These are phyloP conservation scores for Diplodia sapinea DNA, from an alignment of 2,329 filamentous ascomycete genomes.

Conservation along the genomic window DNA sequence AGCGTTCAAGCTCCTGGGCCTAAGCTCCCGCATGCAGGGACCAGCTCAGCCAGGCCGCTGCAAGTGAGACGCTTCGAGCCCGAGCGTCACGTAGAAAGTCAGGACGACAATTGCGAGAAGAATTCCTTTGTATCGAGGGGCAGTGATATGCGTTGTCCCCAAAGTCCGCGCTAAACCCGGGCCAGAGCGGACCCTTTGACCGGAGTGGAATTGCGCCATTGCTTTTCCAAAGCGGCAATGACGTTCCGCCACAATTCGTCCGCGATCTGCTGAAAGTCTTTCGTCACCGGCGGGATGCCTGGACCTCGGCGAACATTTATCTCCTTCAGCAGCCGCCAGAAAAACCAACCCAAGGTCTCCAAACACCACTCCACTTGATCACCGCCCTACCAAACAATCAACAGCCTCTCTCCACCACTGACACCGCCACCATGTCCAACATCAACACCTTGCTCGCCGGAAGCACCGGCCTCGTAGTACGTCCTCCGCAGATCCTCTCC, in stretches of 20 bases:
- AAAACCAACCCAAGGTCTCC: background rate
- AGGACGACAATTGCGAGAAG: background rate
- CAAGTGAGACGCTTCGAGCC: conserved; percentile 1
- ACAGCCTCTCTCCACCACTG: background rate
- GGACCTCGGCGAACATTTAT: conserved; percentile 2
- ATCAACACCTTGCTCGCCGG: conserved; percentile 63
- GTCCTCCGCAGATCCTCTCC: conserved; percentile 34
- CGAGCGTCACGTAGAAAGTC: background rate
- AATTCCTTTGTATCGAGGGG: background rate
- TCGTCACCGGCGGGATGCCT: conserved; percentile 20
- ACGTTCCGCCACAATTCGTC: conserved; percentile 1
- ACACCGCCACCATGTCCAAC: conserved; percentile 24
- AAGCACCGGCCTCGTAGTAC: conserved; percentile 66
- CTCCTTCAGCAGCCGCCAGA: background rate
- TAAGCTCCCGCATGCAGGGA: conserved; percentile 15
- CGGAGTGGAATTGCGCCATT: background rate
- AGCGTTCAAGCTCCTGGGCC: conserved; percentile 11
- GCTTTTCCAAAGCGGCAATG: background rate
- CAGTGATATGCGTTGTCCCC: background rate
- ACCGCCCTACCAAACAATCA: background rate
- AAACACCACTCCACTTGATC: background rate
- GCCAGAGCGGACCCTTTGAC: background rate
- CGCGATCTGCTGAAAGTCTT: background rate
- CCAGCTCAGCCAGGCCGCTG: background rate
- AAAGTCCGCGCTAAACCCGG: conserved; percentile 5